Evolutionary conservation across 495 filamentous ascomycete species (phyloP), one percentile per base, ranked within the genome.

Genomic region (Xylaria acuta): DNA sequence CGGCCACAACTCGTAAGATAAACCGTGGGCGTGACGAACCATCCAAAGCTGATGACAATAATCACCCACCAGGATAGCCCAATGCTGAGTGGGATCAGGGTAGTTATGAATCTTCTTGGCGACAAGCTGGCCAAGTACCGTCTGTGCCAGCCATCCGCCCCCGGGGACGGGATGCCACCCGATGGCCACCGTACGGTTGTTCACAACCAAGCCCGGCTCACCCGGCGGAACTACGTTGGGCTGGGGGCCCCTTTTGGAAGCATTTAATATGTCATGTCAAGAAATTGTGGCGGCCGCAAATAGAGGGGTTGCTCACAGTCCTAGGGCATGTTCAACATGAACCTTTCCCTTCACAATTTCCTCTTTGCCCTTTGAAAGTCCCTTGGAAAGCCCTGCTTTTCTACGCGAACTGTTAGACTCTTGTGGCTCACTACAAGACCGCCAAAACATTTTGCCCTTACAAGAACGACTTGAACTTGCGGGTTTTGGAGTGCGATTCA

Each of bases 31-130:
- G 45, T 41, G 30, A 72, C 76, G 20, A 64, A 80, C 78, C 80
- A 82, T 82, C 80, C 81, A 82, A 22, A 86, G 79, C 74, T 86
- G 74, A 67, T 86, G 84, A 41, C 75, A 77, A 70, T 82, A 86
- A 18, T 82, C 82, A 16, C 81, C 84, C 20, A 86, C 83, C 0
- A 86, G 71, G 14, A 86, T 81, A 27, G 83, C 84, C 84, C 84
- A 86, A 72, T 86, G 84, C 73, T 86, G 83, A n/a, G 83, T 83
- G 53, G 84, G 84, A 73, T 86, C 84, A 4, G 84, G 84, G 65
- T 81, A 84, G 63, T 75, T 75, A 67, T 81, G 73, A 63, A 83
- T 76, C 43, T 80, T 79, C 67, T 81, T 77, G 5, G 81, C 80
- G 63, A 86, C 84, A 72, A 79, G 75, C 78, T 79, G 77, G 18